A percentile compares a stretch with the other conserved stretches of the same genome.
These are phyloP conservation scores for Myrica gale DNA, from an alignment of 306 rosid genomes.

Conservation along the genomic window DNA sequence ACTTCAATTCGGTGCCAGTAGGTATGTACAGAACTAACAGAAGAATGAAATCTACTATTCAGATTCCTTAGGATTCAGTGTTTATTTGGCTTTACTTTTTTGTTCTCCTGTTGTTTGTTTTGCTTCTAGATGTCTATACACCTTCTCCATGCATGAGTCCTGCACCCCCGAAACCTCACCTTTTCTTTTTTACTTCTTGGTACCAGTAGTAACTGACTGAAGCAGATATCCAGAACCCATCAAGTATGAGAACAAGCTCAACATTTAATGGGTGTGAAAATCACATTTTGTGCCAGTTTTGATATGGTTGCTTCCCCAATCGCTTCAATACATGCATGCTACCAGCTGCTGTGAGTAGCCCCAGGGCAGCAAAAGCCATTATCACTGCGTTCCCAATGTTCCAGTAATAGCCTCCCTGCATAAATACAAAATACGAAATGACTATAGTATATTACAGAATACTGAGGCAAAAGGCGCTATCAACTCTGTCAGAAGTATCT, in stretches of 20 bases:
- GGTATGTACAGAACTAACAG: background rate
- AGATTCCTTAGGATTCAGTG: background rate
- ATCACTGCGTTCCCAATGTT: slow-evolving; percentile 60
- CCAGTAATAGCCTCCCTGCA: slow-evolving; percentile 69
- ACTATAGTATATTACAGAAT: slow-evolving; percentile 5
- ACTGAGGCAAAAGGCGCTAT: background rate
- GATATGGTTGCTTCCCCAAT: slow-evolving; percentile 87
- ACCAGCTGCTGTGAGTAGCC: slow-evolving; percentile 71
- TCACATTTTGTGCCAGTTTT: slow-evolving; percentile 70
- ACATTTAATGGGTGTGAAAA: slow-evolving; percentile 19
- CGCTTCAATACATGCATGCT: slow-evolving; percentile 78
- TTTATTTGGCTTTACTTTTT: background rate
- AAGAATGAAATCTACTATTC: background rate
- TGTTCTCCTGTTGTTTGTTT: background rate
- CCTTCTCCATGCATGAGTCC: background rate
- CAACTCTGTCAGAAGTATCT: background rate
- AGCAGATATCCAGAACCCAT: slow-evolving; percentile 19
- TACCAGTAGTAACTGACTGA: slow-evolving; percentile 16
- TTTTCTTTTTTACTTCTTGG: slow-evolving; percentile 25
- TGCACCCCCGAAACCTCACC: background rate
- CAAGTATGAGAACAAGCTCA: background rate
- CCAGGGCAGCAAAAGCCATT: slow-evolving; percentile 60
- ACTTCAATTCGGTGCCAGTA: background rate
- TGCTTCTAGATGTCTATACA: background rate
- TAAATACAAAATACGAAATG: slow-evolving; percentile 9